phyloP scores from a whole-genome alignment of 2,329 filamentous ascomycete genomes.

The Penicillium sp. region DNA sequence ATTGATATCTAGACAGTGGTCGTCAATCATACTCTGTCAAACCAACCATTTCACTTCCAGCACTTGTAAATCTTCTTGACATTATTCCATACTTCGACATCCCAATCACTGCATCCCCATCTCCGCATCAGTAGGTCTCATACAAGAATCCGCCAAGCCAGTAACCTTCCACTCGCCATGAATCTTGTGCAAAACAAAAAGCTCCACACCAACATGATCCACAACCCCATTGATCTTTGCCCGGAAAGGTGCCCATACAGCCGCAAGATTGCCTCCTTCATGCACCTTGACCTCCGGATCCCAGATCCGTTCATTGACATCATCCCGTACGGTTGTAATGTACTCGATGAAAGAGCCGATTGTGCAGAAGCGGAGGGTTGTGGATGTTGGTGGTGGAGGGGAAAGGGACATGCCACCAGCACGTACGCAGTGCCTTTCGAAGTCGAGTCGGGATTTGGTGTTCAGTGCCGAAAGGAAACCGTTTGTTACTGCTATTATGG shows the following conservation, averaged over 20 bases:
- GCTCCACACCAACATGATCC: conserved; percentile 38
- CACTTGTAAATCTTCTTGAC: not conserved
- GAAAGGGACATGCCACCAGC: conserved; percentile 37
- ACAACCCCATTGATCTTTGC: conserved; percentile 37
- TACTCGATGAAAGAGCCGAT: conserved; percentile 38
- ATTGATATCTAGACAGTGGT: too few relatives aligned
- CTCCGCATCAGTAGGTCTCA: conserved; percentile 32
- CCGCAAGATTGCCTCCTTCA: conserved; percentile 30
- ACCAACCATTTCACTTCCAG: too few relatives aligned
- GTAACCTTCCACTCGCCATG: conserved; percentile 38
- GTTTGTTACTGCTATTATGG: conserved; percentile 30
- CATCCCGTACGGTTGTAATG: conserved; percentile 27
- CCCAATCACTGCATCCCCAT: conserved; percentile 11
- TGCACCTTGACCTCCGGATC: conserved; percentile 35
- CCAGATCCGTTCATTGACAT: conserved; percentile 39
- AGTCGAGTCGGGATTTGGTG: conserved; percentile 32
- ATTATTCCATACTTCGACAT: too few relatives aligned
- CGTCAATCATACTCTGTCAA: too few relatives aligned
- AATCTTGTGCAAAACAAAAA: conserved; percentile 36
- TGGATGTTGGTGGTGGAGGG: conserved; percentile 28
- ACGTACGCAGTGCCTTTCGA: conserved; percentile 36
- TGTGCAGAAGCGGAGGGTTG: conserved; percentile 35
- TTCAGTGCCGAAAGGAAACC: conserved; percentile 33
- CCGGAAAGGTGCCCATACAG: conserved; percentile 38
- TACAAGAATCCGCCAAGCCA: conserved; percentile 37